These are phyloP conservation scores for Lentinula raphanica DNA, from an alignment of 768 basidiomycete species.

Conservation along the genomic window DNA sequence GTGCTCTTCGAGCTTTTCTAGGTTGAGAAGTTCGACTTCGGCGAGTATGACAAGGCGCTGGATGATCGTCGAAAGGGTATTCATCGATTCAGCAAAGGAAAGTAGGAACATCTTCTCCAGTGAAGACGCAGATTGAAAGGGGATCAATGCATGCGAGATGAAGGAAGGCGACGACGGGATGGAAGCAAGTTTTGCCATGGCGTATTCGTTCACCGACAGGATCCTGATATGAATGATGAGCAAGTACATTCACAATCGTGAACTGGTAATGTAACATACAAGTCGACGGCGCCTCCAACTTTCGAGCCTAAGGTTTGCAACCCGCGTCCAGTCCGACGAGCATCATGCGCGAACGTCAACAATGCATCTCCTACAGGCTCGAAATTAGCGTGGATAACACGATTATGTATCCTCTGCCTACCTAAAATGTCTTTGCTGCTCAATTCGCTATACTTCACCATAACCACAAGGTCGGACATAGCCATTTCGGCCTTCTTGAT, in stretches of 20 bases:
- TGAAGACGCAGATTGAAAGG: slow-evolving; percentile 58
- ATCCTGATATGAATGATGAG: slow-evolving; percentile 20
- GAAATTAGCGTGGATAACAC: no score
- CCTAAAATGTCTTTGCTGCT: slow-evolving; percentile 46
- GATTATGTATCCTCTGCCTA: not conserved
- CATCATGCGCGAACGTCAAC: slow-evolving; percentile 50
- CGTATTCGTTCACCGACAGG: no score
- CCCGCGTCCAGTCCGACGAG: slow-evolving; percentile 52
- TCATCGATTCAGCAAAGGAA: slow-evolving; percentile 41
- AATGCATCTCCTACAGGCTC: slow-evolving; percentile 41
- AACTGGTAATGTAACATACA: no score
- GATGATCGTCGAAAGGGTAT: slow-evolving; percentile 42
- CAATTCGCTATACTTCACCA: slow-evolving; percentile 60
- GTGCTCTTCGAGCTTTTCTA: slow-evolving; percentile 59
- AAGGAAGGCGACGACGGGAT: not conserved
- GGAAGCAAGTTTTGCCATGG: slow-evolving; percentile 38
- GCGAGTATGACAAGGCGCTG: slow-evolving; percentile 60
- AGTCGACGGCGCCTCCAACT: no score
- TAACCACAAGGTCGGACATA: slow-evolving; percentile 55
- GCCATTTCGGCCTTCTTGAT: slow-evolving; percentile 78
- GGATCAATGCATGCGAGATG: no score
- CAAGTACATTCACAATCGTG: slow-evolving; percentile 45
- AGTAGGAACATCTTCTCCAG: slow-evolving; percentile 56
- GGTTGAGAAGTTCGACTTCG: slow-evolving; percentile 45
- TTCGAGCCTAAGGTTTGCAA: slow-evolving; percentile 59